Evolutionary conservation across 2,329 filamentous ascomycete genomes (phyloP).

Genomic region (Aureobasidium sp.): DNA sequence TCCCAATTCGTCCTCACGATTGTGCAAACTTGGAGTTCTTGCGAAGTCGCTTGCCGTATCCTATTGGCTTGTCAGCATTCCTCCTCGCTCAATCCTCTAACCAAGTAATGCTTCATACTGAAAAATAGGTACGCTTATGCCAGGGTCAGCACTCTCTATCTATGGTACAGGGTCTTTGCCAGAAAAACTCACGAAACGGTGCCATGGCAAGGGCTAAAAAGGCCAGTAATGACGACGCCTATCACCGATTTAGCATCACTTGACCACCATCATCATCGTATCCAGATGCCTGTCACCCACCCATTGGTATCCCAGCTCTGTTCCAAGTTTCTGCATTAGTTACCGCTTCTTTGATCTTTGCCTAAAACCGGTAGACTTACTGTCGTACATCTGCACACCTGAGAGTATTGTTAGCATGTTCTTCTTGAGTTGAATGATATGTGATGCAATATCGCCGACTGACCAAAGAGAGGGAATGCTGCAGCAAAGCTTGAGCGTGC

Average conservation of each 20-base stretch:
- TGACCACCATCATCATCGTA: neutral
- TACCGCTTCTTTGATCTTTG: slow-evolving; percentile 29
- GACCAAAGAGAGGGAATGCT: slow-evolving; percentile 34
- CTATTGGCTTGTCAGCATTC: slow-evolving; percentile 12
- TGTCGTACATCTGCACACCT: slow-evolving; percentile 43
- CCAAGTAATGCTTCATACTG: slow-evolving; percentile 19
- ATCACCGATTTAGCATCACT: slow-evolving; percentile 3
- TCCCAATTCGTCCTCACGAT: slow-evolving; percentile 11
- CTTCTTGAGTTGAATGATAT: neutral
- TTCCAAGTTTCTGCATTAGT: slow-evolving; percentile 28
- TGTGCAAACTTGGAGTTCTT: slow-evolving; percentile 40
- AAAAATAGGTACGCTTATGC: slow-evolving; percentile 39
- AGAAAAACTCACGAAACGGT: slow-evolving; percentile 30
- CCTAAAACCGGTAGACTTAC: slow-evolving; percentile 29
- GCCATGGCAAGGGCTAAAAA: slow-evolving; percentile 43
- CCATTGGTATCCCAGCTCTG: slow-evolving; percentile 43
- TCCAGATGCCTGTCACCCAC: slow-evolving; percentile 31
- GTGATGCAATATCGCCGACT: neutral
- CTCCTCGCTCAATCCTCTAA: neutral
- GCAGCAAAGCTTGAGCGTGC: slow-evolving; percentile 41
- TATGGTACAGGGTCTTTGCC: slow-evolving; percentile 19
- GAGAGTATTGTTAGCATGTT: slow-evolving; percentile 28
- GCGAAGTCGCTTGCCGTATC: slow-evolving; percentile 41
- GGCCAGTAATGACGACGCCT: slow-evolving; percentile 19
- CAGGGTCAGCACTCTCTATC: slow-evolving; percentile 18